Evolutionary conservation across 176 grass and related monocot species (phyloP), one percentile per base, ranked within the genome.

Genomic region (Canna indica): DNA sequence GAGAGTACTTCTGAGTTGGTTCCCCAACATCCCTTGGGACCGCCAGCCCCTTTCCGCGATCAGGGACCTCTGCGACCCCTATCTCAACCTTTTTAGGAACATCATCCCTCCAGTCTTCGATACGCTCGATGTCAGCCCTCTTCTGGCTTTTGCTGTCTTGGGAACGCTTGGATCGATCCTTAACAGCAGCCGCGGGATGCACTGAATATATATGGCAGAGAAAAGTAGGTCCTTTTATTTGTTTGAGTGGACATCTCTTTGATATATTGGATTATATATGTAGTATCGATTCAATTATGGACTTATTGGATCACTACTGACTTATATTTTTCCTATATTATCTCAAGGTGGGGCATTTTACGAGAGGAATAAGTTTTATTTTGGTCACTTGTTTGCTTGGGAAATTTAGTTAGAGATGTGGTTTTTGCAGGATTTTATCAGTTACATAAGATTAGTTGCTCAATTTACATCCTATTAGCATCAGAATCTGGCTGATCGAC

Each of bases 1-100:
- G 7, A 86, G 88, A 27, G 93, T 97, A 14, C 79, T 97, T 7
- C 72, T 96, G 74, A 91, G 87, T 38, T 97, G 93, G 93, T 97
- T 97, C 78, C 93, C 93, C 68, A 92, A 97, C 82, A 81, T 97
- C 63, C 88, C 88, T 30, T 97, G 93, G 93, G 93, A 97, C 27
- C 88, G 87, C 31, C 93, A 92, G 68, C 88, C 93, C 20, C 87
- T 97, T 57, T 97, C 93, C 2, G 88, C 93, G 8, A 72, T 97
- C 57, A 78, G 88, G 15, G 88, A 92, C 75, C 84, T 97, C 20
- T 91, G 88, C 73, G 93, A 97, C 60, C 93, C 88, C 10, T 97
- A 87, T 58, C 88, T 97, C 36, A 88, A 88, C 4, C 85, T 97
- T 70, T 97, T 90, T 67, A 82, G 93, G 4, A 88, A 92, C 78